A percentile compares a stretch with the other conserved stretches of the same genome.
Evolutionary conservation across 2,329 filamentous ascomycete species (phyloP).

Genomic region (Penicillium sp.): DNA sequence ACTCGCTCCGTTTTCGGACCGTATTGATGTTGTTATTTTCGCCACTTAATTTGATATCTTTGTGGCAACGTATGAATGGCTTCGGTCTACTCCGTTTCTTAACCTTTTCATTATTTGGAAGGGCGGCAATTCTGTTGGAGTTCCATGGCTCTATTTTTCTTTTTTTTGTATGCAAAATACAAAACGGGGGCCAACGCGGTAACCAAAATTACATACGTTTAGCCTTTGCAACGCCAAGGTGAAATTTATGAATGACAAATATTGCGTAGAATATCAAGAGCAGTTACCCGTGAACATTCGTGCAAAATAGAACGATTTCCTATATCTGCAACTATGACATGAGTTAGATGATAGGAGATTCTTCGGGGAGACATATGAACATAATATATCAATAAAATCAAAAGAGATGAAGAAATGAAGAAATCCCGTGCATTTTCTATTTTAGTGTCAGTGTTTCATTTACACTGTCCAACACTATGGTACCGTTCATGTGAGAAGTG

Average conservation of each 20-base stretch:
- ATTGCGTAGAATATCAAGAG: not conserved
- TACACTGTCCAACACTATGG: not conserved
- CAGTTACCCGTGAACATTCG: not conserved
- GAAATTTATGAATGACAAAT: constrained; percentile 16
- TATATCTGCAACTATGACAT: not conserved
- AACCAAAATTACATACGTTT: constrained; percentile 11
- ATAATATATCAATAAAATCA: constrained; percentile 3
- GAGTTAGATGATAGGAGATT: constrained; percentile 15
- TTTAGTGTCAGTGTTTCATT: constrained; percentile 14
- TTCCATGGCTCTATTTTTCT: too few relatives aligned
- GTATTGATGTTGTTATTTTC: not conserved
- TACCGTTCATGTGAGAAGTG: constrained; percentile 5
- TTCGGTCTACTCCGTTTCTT: constrained; percentile 1
- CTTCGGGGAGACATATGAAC: constrained; percentile 12
- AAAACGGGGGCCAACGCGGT: constrained; percentile 4
- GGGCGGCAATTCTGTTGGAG: too few relatives aligned
- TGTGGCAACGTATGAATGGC: constrained; percentile 17
- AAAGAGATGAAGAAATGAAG: constrained; percentile 8
- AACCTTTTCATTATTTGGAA: too few relatives aligned
- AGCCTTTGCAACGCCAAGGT: constrained; percentile 8
- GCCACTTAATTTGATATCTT: constrained; percentile 21
- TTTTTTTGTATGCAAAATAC: constrained; percentile 4
- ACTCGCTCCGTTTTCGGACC: too few relatives aligned
- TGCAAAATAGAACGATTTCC: not conserved
- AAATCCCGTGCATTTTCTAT: constrained; percentile 15